Conservation (phyloP, 805 yeast genomes). For the Barnettozyma siamensis region DNA sequence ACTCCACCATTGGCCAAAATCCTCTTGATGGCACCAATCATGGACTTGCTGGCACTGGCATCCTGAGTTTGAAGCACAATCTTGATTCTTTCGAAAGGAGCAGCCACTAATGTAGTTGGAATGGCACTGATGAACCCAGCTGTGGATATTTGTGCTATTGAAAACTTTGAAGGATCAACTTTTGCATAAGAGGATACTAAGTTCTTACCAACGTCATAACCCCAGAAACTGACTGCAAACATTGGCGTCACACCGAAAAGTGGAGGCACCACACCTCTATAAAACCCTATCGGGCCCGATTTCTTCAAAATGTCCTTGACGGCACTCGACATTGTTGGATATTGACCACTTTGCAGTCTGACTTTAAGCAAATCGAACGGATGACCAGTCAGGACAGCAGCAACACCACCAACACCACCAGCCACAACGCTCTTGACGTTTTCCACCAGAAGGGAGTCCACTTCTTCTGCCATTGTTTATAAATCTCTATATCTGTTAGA, state of each 20-base stretch:
- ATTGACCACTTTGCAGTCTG: conserved; percentile 75
- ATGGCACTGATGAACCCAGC: conserved; percentile 95
- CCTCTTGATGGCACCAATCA: conserved; percentile 52
- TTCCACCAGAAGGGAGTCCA: conserved; percentile 40
- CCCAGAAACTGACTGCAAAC: conserved; percentile 98
- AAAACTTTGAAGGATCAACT: conserved; percentile 37
- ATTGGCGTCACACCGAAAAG: conserved; percentile 95
- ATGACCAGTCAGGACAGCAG: conserved; percentile 94
- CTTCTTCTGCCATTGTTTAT: conserved; percentile 17
- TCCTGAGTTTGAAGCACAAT: conserved; percentile 82
- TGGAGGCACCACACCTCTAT: conserved; percentile 93
- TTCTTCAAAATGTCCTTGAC: conserved; percentile 60
- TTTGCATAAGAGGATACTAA: conserved; percentile 43
- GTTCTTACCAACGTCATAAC: conserved; percentile 88
- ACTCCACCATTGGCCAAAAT: conserved; percentile 79
- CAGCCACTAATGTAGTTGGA: conserved; percentile 95
- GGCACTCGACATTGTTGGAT: conserved; percentile 57
- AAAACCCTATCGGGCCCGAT: conserved; percentile 76
- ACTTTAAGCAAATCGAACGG: conserved; percentile 95
- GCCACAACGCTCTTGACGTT: conserved; percentile 83
- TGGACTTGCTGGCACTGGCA: conserved; percentile 33
- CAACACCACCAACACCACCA: conserved; percentile 96
- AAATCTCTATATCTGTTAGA: too few relatives aligned
- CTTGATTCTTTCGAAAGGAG: conserved; percentile 94
- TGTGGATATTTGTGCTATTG: conserved; percentile 68